Percentiles rank a stretch among this genome's conserved stretches.
These are phyloP conservation scores for Cryptococcus depauperatus DNA, from an alignment of 1,284 basidiomycete species.

Conservation along the genomic window DNA sequence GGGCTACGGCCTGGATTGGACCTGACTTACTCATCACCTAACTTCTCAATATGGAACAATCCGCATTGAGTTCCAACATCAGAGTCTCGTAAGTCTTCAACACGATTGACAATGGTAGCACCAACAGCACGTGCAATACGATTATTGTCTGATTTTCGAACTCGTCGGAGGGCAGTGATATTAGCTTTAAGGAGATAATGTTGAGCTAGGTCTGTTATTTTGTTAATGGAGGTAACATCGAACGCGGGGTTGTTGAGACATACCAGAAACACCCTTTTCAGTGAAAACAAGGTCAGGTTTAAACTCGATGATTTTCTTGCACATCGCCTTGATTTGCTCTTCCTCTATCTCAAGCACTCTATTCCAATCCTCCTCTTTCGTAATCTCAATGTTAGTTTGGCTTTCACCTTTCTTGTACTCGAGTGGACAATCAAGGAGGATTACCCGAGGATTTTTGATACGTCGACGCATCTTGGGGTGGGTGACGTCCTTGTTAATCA, in stretches of 20 bases:
- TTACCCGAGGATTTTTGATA: constrained; percentile 82
- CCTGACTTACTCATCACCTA: constrained; percentile 77
- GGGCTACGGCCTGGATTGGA: background rate
- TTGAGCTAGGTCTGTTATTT: constrained; percentile 72
- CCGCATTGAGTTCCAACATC: constrained; percentile 92
- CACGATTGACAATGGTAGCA: constrained; percentile 92
- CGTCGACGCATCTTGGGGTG: constrained; percentile 93
- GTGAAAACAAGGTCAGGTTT: constrained; percentile 94
- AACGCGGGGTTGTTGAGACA: too few species aligned
- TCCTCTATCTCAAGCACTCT: constrained; percentile 92
- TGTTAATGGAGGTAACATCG: background rate
- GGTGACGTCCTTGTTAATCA: constrained; percentile 98
- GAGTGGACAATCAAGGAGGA: constrained; percentile 89
- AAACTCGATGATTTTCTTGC: constrained; percentile 80
- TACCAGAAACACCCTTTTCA: constrained; percentile 94
- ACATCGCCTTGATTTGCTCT: constrained; percentile 88
- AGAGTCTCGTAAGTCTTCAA: constrained; percentile 85
- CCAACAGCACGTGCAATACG: constrained; percentile 92
- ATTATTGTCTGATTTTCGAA: constrained; percentile 98
- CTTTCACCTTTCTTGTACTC: constrained; percentile 99
- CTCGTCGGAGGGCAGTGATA: constrained; percentile 84
- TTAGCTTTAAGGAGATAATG: constrained; percentile 83
- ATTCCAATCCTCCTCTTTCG: constrained; percentile 89
- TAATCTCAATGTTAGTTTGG: constrained; percentile 98
- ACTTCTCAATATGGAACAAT: constrained; percentile 91